These are phyloP conservation scores for Calendula officinalis DNA, from an alignment of 129 eudicot genomes.

Conservation along the genomic window DNA sequence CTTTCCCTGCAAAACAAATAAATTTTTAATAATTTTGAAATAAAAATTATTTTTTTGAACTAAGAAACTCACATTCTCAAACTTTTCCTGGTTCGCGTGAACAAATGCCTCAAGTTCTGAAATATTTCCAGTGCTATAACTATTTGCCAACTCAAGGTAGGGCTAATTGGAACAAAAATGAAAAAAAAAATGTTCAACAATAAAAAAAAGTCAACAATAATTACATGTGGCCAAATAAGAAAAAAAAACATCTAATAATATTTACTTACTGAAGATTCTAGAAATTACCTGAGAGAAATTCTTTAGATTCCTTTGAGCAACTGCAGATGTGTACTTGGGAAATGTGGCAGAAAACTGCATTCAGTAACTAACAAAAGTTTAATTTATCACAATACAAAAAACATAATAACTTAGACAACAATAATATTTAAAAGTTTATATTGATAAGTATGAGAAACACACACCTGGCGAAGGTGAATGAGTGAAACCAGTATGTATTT, in stretches of 20 bases:
- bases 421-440: neutral
- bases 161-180: conserved; percentile 47
- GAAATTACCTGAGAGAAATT: conserved; percentile 67
- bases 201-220: conserved; percentile 3
- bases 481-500: conserved; percentile 90
- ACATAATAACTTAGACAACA: neutral
- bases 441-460: conserved; percentile 8
- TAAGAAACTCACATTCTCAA: conserved; percentile 65
- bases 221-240: conserved; percentile 13
- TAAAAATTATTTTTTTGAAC: neutral
- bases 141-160: conserved; percentile 69
- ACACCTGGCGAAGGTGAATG: conserved; percentile 97
- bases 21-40: neutral
- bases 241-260: neutral
- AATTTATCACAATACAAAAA: neutral
- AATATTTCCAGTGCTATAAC: conserved; percentile 70
- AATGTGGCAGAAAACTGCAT: conserved; percentile 74
- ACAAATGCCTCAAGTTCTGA: conserved; percentile 65
- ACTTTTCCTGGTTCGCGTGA: conserved; percentile 61
- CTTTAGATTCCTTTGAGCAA: conserved; percentile 90
- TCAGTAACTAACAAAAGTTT: conserved; percentile 6
- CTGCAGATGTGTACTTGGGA: conserved; percentile 89
- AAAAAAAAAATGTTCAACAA: conserved; percentile 7
- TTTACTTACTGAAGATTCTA: neutral
- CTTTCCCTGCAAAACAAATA: conserved; percentile 53